These are phyloP conservation scores for Xylaria scruposa DNA, from an alignment of 495 filamentous ascomycete species.

Conservation along the genomic window DNA sequence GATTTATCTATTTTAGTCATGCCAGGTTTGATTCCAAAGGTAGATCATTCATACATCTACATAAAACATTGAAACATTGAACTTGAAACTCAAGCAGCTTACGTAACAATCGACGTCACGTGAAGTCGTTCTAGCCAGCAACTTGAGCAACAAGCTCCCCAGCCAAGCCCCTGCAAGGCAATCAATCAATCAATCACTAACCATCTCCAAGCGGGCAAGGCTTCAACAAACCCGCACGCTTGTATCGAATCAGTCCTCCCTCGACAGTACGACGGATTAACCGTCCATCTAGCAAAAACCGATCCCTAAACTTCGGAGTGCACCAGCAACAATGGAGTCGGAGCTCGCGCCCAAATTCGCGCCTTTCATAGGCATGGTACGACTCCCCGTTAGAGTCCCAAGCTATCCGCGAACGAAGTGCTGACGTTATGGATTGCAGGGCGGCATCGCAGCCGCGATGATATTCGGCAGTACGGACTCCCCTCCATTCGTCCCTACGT, in stretches of 20 bases:
- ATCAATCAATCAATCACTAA: slow-evolving; percentile 12
- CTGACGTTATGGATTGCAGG: slow-evolving; percentile 60
- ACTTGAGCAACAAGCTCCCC: neutral
- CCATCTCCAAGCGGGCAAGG: slow-evolving; percentile 14
- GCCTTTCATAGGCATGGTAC: slow-evolving; percentile 97
- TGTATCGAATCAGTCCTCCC: slow-evolving; percentile 1
- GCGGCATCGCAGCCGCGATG: slow-evolving; percentile 90
- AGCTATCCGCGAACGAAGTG: slow-evolving; percentile 39
- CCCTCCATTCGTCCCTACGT: slow-evolving; percentile 28
- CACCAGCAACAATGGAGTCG: slow-evolving; percentile 49
- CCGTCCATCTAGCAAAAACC: neutral
- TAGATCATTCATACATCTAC: neutral
- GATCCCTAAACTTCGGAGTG: neutral
- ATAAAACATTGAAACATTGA: neutral
- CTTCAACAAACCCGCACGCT: slow-evolving; percentile 8
- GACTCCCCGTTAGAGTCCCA: slow-evolving; percentile 38
- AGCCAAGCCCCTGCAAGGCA: slow-evolving; percentile 22
- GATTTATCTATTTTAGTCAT: neutral
- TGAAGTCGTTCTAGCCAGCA: slow-evolving; percentile 2
- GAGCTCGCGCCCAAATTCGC: slow-evolving; percentile 86
- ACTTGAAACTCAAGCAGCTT: neutral
- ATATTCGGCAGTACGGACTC: slow-evolving; percentile 84
- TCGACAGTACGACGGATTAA: neutral
- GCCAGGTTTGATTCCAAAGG: neutral
- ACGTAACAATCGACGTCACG: slow-evolving; percentile 23